Evolutionary conservation across 129 eudicot species (phyloP).

Genomic region (Pseudognaphalium luteoalbum): DNA sequence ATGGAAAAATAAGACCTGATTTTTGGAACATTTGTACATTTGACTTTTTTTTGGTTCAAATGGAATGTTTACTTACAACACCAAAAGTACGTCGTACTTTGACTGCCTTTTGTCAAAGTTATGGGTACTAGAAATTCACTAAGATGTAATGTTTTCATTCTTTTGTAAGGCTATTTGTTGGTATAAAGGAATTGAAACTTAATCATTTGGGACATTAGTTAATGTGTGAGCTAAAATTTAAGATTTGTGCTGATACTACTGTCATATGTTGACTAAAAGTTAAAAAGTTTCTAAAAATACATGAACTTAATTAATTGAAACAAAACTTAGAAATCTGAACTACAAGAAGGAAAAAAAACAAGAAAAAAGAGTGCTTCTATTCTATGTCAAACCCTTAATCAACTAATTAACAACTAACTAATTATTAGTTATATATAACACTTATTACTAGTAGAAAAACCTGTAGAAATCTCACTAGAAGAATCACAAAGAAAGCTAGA

Average conservation of each 20-base stretch:
- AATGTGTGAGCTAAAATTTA: background rate
- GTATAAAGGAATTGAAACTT: background rate
- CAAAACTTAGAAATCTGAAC: conserved; percentile 39
- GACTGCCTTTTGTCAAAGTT: too few species aligned
- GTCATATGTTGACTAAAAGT: conserved; percentile 22
- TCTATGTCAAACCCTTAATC: conserved; percentile 39
- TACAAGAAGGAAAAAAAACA: conserved; percentile 14
- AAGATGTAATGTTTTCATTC: too few species aligned
- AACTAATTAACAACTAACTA: conserved; percentile 25
- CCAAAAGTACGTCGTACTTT: too few species aligned
- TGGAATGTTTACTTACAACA: too few species aligned
- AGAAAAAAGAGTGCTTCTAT: conserved; percentile 29
- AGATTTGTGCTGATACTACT: conserved; percentile 17
- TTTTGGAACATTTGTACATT: too few species aligned
- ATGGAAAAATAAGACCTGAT: too few species aligned
- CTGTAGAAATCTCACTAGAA: conserved; percentile 65
- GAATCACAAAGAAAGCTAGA: conserved; percentile 74
- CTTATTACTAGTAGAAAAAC: conserved; percentile 71
- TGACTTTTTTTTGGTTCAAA: too few species aligned
- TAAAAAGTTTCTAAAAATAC: conserved; percentile 30
- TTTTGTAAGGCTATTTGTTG: too few species aligned
- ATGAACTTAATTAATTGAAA: conserved; percentile 36
- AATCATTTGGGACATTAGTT: background rate
- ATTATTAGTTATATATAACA: conserved; percentile 38
- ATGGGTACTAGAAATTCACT: too few species aligned